A percentile compares a stretch with the other conserved stretches of the same genome.
Conservation (phyloP, 2,329 filamentous ascomycete genomes). For the Trichoderma arundinaceum region DNA sequence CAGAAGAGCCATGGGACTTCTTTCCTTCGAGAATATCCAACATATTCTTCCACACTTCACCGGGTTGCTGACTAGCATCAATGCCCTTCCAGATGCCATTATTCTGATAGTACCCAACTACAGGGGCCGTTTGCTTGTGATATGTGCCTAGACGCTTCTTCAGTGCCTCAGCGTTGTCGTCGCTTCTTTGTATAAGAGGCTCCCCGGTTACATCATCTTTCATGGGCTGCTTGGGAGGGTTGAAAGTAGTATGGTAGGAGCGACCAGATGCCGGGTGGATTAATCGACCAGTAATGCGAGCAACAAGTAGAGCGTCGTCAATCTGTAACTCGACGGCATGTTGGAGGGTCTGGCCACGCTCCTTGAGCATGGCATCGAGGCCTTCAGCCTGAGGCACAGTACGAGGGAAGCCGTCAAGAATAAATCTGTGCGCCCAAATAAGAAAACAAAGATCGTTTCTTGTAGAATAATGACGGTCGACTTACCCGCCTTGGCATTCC, state of each 20-base stretch:
- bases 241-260: constrained; percentile 98
- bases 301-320: constrained; percentile 89
- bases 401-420: constrained; percentile 97
- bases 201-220: constrained; percentile 97
- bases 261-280: constrained; percentile 95
- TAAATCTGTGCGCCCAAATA: constrained; percentile 69
- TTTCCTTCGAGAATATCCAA: constrained; percentile 78
- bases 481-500: constrained; percentile 94
- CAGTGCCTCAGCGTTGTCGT: constrained; percentile 94
- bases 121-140: constrained; percentile 89
- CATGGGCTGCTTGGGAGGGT: constrained; percentile 93
- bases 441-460: constrained; percentile 33
- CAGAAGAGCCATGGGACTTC: constrained; percentile 45
- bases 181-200: constrained; percentile 91
- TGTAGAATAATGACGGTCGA: not conserved
- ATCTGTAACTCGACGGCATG: constrained; percentile 97
- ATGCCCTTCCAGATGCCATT: constrained; percentile 96
- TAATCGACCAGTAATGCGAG: constrained; percentile 94
- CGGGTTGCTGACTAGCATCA: constrained; percentile 94
- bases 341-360: constrained; percentile 82
- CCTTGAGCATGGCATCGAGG: constrained; percentile 87
- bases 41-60: constrained; percentile 93
- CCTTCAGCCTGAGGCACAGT: constrained; percentile 95
- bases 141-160: constrained; percentile 95
- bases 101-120: constrained; percentile 96